Percentiles rank a stretch among this genome's conserved stretches.
Conservation (phyloP, 2,329 filamentous ascomycete species). For the Botrytis cinerea region DNA sequence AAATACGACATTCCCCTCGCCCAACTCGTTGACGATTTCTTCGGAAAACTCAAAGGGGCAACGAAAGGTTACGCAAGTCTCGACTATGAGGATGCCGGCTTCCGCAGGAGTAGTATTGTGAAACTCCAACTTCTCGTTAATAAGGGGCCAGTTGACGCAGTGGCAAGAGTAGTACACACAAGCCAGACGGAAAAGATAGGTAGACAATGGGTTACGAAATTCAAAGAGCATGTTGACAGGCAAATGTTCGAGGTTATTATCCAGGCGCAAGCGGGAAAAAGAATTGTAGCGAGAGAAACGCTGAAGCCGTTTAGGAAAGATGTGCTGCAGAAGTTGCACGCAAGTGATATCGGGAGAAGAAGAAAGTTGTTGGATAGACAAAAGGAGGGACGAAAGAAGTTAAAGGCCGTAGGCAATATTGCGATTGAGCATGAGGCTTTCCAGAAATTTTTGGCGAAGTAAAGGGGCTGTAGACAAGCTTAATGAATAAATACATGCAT, state of each 20-base stretch:
- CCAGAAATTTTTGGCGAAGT: constrained; percentile 89
- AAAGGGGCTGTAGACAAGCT: constrained; percentile 27
- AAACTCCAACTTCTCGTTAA: constrained; percentile 95
- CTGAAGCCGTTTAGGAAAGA: constrained; percentile 97
- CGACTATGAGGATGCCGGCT: constrained; percentile 95
- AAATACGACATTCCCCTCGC: constrained; percentile 88
- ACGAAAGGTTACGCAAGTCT: constrained; percentile 96
- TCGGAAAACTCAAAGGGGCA: constrained; percentile 89
- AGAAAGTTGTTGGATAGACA: constrained; percentile 93
- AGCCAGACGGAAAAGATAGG: constrained; percentile 81
- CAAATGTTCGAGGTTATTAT: constrained; percentile 98
- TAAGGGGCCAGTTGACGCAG: constrained; percentile 88
- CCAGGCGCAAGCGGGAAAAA: constrained; percentile 80
- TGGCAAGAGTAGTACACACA: constrained; percentile 83
- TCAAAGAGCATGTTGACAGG: constrained; percentile 93
- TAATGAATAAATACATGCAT: neutral
- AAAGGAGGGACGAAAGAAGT: constrained; percentile 88
- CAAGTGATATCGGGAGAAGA: constrained; percentile 79
- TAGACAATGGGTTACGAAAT: constrained; percentile 87
- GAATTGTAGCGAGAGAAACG: constrained; percentile 87
- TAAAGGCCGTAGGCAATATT: constrained; percentile 84
- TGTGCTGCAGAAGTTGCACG: constrained; percentile 89
- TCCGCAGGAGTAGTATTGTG: constrained; percentile 74
- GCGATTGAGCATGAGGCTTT: constrained; percentile 96
- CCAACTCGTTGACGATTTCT: constrained; percentile 93